Percentiles rank a stretch among this genome's conserved stretches.
Conservation (phyloP, 1,284 basidiomycete genomes). For the Papiliotrema fonsecae region DNA sequence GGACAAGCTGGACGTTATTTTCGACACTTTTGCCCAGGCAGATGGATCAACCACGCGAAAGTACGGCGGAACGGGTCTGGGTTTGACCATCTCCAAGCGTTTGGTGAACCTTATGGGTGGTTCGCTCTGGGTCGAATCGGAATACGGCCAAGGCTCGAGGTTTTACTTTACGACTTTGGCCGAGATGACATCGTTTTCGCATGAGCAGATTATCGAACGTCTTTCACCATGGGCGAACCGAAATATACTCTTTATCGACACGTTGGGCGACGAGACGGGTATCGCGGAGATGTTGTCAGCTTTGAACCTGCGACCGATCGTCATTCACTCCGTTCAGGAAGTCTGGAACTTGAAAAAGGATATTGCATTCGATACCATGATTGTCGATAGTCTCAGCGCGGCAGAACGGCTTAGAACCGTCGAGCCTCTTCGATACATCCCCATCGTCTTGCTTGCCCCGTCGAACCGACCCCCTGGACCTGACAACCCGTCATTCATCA, state of each 20-base stretch:
- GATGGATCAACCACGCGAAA: constrained; percentile 94
- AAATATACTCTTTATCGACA: constrained; percentile 83
- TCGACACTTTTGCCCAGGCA: constrained; percentile 98
- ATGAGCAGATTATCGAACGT: constrained; percentile 67
- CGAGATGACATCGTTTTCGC: constrained; percentile 49
- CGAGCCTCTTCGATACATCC: constrained; percentile 94
- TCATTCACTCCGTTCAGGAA: constrained; percentile 70
- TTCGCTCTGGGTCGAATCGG: constrained; percentile 97
- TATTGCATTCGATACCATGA: constrained; percentile 91
- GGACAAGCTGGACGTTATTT: constrained; percentile 97
- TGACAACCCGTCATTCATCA: constrained; percentile 43
- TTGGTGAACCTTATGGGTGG: constrained; percentile 97
- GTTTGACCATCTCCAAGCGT: constrained; percentile 91
- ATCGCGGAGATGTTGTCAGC: constrained; percentile 74
- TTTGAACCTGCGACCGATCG: constrained; percentile 74
- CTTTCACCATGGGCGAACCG: constrained; percentile 69
- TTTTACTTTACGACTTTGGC: constrained; percentile 91
- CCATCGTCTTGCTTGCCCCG: constrained; percentile 88
- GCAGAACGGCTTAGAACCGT: constrained; percentile 84
- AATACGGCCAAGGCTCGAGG: constrained; percentile 84
- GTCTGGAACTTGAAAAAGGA: constrained; percentile 63
- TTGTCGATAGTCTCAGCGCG: constrained; percentile 83
- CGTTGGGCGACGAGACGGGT: constrained; percentile 67
- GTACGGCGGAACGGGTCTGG: constrained; percentile 96
- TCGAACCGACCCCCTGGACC: constrained; percentile 40